Evolutionary conservation across 371 early-diverging fungal species (phyloP).

Genomic region (Circinella umbellata): DNA sequence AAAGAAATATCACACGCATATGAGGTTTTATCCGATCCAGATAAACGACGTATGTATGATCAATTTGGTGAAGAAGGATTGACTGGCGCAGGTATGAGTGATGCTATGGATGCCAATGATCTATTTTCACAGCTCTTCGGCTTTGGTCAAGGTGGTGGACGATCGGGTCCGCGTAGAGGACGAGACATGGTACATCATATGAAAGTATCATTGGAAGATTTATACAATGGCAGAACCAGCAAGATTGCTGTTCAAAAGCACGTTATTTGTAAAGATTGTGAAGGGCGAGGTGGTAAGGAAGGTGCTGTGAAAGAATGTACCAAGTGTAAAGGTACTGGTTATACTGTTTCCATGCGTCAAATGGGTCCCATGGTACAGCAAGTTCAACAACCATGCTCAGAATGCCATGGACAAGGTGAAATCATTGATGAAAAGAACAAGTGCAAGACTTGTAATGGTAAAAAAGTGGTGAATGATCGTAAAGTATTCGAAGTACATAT

Average conservation of each 20-base stretch:
- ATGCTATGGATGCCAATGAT: constrained; percentile 78
- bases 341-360: constrained; percentile 86
- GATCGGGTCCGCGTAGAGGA: constrained; percentile 70
- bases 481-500: constrained; percentile 88
- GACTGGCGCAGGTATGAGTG: constrained; percentile 61
- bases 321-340: constrained; percentile 86
- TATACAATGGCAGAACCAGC: constrained; percentile 92
- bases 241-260: constrained; percentile 91
- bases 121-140: constrained; percentile 90
- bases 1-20: constrained; percentile 95
- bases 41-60: constrained; percentile 82
- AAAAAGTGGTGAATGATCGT: constrained; percentile 77
- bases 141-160: constrained; percentile 57
- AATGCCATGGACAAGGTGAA: constrained; percentile 90
- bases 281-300: constrained; percentile 82
- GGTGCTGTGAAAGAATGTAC: constrained; percentile 72
- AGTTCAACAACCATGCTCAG: constrained; percentile 91
- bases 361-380: constrained; percentile 98
- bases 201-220: constrained; percentile 91
- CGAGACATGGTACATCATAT: constrained; percentile 81
- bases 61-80: constrained; percentile 87
- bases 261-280: constrained; percentile 79
- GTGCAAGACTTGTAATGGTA: constrained; percentile 88
- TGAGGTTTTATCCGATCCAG: constrained; percentile 88
- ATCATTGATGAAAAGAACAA: constrained; percentile 75